Evolutionary conservation across 2,329 filamentous ascomycete genomes (phyloP), one percentile per base, ranked within the genome.

Genomic region (Rosellinia necatrix): DNA sequence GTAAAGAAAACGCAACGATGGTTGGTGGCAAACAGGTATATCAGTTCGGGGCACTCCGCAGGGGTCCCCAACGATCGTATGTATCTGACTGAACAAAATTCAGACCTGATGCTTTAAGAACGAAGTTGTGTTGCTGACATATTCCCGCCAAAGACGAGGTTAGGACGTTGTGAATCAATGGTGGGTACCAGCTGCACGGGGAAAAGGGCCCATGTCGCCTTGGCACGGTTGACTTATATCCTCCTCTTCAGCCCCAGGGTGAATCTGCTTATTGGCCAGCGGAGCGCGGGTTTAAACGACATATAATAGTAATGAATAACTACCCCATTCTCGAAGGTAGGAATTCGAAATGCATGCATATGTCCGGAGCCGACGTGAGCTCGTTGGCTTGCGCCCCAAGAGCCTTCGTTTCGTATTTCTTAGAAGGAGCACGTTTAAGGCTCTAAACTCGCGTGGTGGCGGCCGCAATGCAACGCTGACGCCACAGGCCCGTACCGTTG

Each of bases 391-490:
- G 13, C 43, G 37, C 49, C 32, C 29, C 35, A 43, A 25, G 37
- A 32, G 13, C 19, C 37, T 41, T 41, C n/a, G 24, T 49, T 44
- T 57, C 29, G 35, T 35, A 10, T 41, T 38, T 32, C 34, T 12
- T 25, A 35, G 8, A 27, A 40, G 9, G 17, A 21, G 25, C 15
- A 17, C 37, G 30, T 47, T 41, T 38, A 15, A 42, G 40, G 35
- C 34, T 46, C n/a, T 6, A 13, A 32, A 30, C 38, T 21, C 22
- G 41, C 15, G 29, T 17, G 32, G 56, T 58, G 56, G 56, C 47
- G 56, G 51, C 41, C 34, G 21, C 38, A 41, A 50, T 55, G 46
- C 34, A 51, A 58, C 40, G 42, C 51, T 47, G 40, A 49, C 55
- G 46, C 25, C 22, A 21, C 30, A 21, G 21, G 12, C 44, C 13